Evolutionary conservation across 176 grass and related monocot genomes (phyloP).

Genomic region (Otatea glauca): DNA sequence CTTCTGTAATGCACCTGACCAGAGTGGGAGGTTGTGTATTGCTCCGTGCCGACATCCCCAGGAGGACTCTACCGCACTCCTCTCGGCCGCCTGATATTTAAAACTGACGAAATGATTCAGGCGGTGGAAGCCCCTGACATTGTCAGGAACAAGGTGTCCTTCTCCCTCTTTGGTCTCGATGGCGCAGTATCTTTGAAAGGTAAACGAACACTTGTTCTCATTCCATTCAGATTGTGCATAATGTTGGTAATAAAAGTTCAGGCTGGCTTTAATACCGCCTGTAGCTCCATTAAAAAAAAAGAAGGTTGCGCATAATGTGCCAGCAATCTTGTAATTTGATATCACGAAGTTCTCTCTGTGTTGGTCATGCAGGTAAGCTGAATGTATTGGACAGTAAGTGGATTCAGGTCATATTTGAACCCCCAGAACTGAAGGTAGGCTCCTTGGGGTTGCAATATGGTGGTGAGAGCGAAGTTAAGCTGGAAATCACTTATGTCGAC

Average conservation of each 20-base stretch:
- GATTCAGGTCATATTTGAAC: conserved; percentile 95
- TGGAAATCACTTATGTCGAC: conserved; percentile 86
- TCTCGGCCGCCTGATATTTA: conserved; percentile 78
- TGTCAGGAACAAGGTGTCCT: conserved; percentile 68
- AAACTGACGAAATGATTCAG: conserved; percentile 88
- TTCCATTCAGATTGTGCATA: not conserved
- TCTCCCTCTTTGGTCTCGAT: conserved; percentile 75
- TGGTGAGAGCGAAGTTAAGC: conserved; percentile 87
- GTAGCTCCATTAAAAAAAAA: not conserved
- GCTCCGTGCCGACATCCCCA: conserved; percentile 84
- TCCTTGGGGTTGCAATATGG: conserved; percentile 77
- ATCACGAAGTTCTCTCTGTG: not conserved
- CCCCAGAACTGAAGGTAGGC: conserved; percentile 79
- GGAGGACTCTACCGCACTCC: conserved; percentile 79
- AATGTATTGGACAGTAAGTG: conserved; percentile 77
- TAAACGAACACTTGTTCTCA: not conserved
- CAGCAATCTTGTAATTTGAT: not conserved
- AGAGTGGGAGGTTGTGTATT: conserved; percentile 92
- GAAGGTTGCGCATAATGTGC: not conserved
- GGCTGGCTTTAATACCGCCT: not conserved
- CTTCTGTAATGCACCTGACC: conserved; percentile 5
- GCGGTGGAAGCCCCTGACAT: conserved; percentile 77
- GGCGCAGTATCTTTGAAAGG: conserved; percentile 86
- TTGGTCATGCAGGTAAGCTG: conserved; percentile 64
- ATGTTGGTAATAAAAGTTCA: not conserved